Evolutionary conservation across 805 yeast species (phyloP).

Genomic region (Ogataea parapolymorpha): DNA sequence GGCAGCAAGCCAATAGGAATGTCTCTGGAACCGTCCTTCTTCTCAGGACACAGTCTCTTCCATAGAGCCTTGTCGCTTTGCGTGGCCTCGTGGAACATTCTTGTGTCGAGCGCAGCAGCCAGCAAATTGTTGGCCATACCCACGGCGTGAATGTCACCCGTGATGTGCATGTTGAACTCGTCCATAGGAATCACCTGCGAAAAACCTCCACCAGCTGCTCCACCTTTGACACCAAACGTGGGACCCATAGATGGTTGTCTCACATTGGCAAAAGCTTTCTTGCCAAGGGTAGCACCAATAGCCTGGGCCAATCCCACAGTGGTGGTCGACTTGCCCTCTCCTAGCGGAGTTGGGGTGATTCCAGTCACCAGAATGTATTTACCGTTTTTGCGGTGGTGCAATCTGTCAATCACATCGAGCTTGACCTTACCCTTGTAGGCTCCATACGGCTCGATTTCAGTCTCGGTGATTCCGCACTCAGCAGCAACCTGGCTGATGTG

Average conservation of each 20-base stretch:
- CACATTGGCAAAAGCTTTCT: slow-evolving; percentile 86
- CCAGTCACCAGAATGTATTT: slow-evolving; percentile 92
- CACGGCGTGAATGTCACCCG: slow-evolving; percentile 97
- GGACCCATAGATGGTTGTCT: slow-evolving; percentile 99
- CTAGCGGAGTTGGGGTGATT: slow-evolving; percentile 96
- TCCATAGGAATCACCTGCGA: slow-evolving; percentile 99
- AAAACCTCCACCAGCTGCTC: slow-evolving; percentile 99
- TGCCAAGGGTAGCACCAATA: slow-evolving; percentile 81
- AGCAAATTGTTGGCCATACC: slow-evolving; percentile 89
- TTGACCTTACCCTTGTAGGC: slow-evolving; percentile 86
- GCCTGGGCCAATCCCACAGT: slow-evolving; percentile 98
- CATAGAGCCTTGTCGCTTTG: slow-evolving; percentile 76
- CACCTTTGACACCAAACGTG: slow-evolving; percentile 97
- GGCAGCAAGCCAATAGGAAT: slow-evolving; percentile 78
- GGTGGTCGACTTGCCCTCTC: slow-evolving; percentile 97
- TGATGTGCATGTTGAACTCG: slow-evolving; percentile 94
- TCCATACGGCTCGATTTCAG: slow-evolving; percentile 87
- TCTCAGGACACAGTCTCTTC: slow-evolving; percentile 81
- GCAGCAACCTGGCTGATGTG: slow-evolving; percentile 68
- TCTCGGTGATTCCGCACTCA: slow-evolving; percentile 75
- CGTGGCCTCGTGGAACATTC: slow-evolving; percentile 92
- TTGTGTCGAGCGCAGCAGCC: slow-evolving; percentile 95
- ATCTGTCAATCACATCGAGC: slow-evolving; percentile 65
- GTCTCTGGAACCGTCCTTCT: slow-evolving; percentile 67
- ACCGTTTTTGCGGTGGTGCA: slow-evolving; percentile 63